Percentiles rank a stretch among this genome's conserved stretches.
Conservation (phyloP, 345 rosid species). For the Hibiscus syriacus region DNA sequence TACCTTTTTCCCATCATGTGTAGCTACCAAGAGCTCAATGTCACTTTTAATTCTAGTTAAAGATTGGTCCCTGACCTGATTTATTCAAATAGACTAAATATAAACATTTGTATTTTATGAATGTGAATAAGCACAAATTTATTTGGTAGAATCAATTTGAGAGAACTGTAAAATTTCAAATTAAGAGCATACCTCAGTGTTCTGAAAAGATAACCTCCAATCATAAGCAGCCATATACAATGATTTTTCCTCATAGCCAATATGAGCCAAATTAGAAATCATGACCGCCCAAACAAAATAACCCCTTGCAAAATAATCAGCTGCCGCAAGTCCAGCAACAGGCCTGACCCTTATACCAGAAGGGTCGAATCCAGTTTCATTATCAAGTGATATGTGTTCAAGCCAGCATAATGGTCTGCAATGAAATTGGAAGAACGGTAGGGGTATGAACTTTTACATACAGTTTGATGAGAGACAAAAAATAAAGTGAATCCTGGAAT, state of each 20-base stretch:
- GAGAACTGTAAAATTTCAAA: background rate
- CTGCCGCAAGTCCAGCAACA: background rate
- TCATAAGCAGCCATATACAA: background rate
- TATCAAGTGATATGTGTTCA: background rate
- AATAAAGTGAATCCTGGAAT: background rate
- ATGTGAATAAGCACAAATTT: background rate
- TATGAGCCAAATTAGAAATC: background rate
- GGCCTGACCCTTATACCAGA: background rate
- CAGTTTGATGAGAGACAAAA: background rate
- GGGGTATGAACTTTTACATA: background rate
- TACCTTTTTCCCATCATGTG: slow-evolving; percentile 50
- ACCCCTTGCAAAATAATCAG: background rate
- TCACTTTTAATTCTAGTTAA: slow-evolving; percentile 56
- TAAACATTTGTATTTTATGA: background rate
- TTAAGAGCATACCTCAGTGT: background rate
- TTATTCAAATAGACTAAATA: slow-evolving; percentile 6
- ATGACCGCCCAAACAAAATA: background rate
- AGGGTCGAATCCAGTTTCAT: background rate
- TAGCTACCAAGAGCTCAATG: slow-evolving; percentile 61
- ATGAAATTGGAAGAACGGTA: background rate
- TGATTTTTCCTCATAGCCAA: background rate
- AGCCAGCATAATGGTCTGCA: background rate
- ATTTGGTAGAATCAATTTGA: background rate
- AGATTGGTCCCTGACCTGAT: slow-evolving; percentile 55
- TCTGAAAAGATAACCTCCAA: slow-evolving; percentile 2